These are phyloP conservation scores for Hypoxylon sp. DNA, from an alignment of 2,329 filamentous ascomycete species.

Conservation along the genomic window DNA sequence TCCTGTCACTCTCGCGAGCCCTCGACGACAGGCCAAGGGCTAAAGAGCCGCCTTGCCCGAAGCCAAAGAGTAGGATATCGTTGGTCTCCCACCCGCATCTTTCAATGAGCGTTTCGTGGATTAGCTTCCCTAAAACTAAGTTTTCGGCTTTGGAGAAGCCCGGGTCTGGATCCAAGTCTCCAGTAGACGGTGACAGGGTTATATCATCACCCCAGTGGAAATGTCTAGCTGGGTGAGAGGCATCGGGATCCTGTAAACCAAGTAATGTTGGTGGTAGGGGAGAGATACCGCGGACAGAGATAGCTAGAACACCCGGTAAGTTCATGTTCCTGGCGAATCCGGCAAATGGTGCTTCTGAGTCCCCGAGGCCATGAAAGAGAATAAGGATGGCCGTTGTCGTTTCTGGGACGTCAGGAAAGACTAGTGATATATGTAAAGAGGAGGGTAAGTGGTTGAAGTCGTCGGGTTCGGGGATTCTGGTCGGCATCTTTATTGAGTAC, in stretches of 20 bases:
- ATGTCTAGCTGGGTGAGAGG: constrained; percentile 52
- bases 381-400: constrained; percentile 82
- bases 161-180: constrained; percentile 72
- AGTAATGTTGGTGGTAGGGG: constrained; percentile 78
- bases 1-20: constrained; percentile 56
- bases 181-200: constrained; percentile 64
- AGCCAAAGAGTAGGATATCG: constrained; percentile 76
- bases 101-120: constrained; percentile 66
- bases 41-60: constrained; percentile 76
- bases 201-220: constrained; percentile 80
- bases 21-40: constrained; percentile 70
- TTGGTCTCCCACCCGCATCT: constrained; percentile 71
- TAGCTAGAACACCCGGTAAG: constrained; percentile 82
- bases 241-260: constrained; percentile 56
- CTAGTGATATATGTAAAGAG: constrained; percentile 61
- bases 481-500: constrained; percentile 58
- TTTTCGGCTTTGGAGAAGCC: constrained; percentile 68
- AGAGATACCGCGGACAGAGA: constrained; percentile 80
- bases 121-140: constrained; percentile 65
- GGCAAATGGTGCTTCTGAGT: constrained; percentile 78
- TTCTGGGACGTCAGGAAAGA: constrained; percentile 69
- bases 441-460: constrained; percentile 65
- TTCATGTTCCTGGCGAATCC: constrained; percentile 77
- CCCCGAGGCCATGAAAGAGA: constrained; percentile 88
- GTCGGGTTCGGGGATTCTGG: constrained; percentile 64